phyloP scores from a whole-genome alignment of 1,284 basidiomycete species.

The Marasmius sp. region DNA sequence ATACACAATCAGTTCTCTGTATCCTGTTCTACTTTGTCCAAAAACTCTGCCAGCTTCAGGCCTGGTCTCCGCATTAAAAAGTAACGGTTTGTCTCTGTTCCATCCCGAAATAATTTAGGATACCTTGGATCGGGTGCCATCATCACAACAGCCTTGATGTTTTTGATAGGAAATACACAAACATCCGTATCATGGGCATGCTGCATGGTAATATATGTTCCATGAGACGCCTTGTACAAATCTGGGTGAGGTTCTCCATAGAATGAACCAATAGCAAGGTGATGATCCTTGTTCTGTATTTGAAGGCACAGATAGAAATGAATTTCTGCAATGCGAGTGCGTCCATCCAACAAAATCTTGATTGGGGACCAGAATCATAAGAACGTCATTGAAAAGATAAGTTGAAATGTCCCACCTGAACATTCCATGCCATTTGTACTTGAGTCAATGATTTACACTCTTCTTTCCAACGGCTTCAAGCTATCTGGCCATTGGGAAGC shows the following conservation, averaged over 20 bases:
- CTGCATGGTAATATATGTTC: no score
- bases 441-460: neutral
- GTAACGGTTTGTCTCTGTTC: neutral
- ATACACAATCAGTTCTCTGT: neutral
- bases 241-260: neutral
- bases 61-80: neutral
- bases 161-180: no score
- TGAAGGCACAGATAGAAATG: neutral
- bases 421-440: conserved; percentile 6
- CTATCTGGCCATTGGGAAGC: conserved; percentile 15
- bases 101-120: neutral
- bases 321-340: neutral
- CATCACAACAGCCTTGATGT: no score
- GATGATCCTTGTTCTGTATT: neutral
- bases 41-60: neutral
- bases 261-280: neutral
- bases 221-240: neutral
- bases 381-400: no score
- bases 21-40: neutral
- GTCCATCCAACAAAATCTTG: neutral
- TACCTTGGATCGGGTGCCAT: neutral
- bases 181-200: no score
- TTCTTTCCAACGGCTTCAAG: conserved; percentile 13
- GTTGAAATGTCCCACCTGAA: conserved; percentile 16
- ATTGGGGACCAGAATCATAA: no score